Evolutionary conservation across 2,329 filamentous ascomycete genomes (phyloP).

Genomic region (Ophiosphaerella korrae): DNA sequence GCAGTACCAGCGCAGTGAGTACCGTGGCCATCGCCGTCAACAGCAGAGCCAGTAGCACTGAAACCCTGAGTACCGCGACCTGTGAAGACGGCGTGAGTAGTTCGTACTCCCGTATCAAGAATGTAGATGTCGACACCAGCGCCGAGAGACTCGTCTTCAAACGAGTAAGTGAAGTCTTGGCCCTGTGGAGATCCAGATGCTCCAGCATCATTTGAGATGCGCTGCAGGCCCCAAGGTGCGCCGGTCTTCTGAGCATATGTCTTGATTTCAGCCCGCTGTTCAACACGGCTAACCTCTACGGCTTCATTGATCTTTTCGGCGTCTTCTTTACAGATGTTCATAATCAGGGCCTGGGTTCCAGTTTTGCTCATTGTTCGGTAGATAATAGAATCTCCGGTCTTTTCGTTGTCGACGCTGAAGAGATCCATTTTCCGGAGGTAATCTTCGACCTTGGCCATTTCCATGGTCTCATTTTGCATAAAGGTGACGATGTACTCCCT

Average conservation of each 20-base stretch:
- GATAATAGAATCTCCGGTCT: slow-evolving; percentile 38
- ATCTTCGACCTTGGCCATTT: slow-evolving; percentile 4
- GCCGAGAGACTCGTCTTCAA: slow-evolving; percentile 44
- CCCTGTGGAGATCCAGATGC: slow-evolving; percentile 30
- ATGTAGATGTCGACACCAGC: slow-evolving; percentile 56
- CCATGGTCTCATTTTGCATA: slow-evolving; percentile 22
- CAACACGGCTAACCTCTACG: slow-evolving; percentile 49
- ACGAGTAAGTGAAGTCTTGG: slow-evolving; percentile 51
- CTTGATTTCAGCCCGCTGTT: slow-evolving; percentile 46
- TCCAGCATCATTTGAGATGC: slow-evolving; percentile 49
- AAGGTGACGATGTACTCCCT: slow-evolving; percentile 35
- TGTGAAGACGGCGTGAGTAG: slow-evolving; percentile 52
- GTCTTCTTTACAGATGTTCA: slow-evolving; percentile 49
- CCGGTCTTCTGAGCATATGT: slow-evolving; percentile 36
- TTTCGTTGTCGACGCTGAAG: slow-evolving; percentile 13
- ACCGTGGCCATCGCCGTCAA: slow-evolving; percentile 55
- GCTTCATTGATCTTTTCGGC: slow-evolving; percentile 47
- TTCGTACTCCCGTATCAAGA: slow-evolving; percentile 56
- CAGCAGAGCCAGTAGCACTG: slow-evolving; percentile 40
- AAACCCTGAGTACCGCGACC: slow-evolving; percentile 51
- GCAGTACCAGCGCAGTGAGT: slow-evolving; percentile 56
- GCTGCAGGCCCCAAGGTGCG: slow-evolving; percentile 55
- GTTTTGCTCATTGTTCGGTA: slow-evolving; percentile 48
- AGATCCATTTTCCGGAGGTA: slow-evolving; percentile 34
- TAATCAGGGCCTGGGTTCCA: slow-evolving; percentile 46